Evolutionary conservation across 2,329 filamentous ascomycete genomes (phyloP), one percentile per base, ranked within the genome.

Genomic region (Ophiocordyceps camponoti-leonardi): DNA sequence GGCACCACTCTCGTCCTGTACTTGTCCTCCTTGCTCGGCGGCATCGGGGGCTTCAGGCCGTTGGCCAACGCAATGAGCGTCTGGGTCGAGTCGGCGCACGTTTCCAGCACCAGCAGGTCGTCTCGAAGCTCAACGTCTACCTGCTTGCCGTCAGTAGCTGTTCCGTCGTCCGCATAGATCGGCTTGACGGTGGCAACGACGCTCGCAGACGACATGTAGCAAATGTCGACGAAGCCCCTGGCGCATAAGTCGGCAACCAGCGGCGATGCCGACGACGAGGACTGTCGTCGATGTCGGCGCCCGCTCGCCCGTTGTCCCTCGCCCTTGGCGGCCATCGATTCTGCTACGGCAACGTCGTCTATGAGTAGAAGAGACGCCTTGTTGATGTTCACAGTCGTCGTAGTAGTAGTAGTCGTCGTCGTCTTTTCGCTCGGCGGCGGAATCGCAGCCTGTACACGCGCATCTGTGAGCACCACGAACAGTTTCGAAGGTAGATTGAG

Each of bases 81-180:
- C 59, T 95, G 87, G 0, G 87, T 96, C 2, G 92, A 98, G 62
- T 98, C 92, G 28, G 92, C 92, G 56, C 93, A 98, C 1, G 88
- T 93, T 61, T 98, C 92, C 7, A 98, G 66, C 31, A 98, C 81
- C 45, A 98, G 70, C 1, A 98, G 71, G 51, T 94, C 83, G 55
- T 94, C 88, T 49, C 78, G 78, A 42, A 96, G 67, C 50, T 94
- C 85, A 1, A 95, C 71, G 52, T 92, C 81, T 14, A 95, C 62
- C 39, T 77, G 74, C 50, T 80, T 82, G 28, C 45, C 22, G 7
- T 78, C 71, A 1, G 26, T 19, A 6, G 18, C 12, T 1, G 6
- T 14, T 12, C 20, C 35, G n/a, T 44, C 30, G 14, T 71, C 75
- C 33, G 79, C 72, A 5, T 52, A 46, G 1, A 67, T 67, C 2